Conservation (phyloP, 1,139 yeast species). For the Sugiyamaella grinbergsii region DNA sequence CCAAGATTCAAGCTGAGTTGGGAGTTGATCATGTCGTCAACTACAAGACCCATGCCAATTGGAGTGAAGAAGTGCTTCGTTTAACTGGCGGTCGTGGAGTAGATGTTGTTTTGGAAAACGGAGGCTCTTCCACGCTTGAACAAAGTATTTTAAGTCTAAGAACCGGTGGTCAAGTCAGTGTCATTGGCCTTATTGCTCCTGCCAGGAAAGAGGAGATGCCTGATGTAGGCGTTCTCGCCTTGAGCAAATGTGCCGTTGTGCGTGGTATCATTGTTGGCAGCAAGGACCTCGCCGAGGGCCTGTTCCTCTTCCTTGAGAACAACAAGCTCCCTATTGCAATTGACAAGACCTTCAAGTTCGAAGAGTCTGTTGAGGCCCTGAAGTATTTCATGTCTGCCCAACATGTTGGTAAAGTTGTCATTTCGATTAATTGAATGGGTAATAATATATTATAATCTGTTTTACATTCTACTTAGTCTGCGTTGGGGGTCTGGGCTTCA, state of each 20-base stretch:
- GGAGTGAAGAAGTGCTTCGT: slow-evolving; percentile 25
- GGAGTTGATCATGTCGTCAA: slow-evolving; percentile 26
- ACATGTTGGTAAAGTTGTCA: slow-evolving; percentile 28
- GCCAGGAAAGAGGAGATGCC: slow-evolving; percentile 22
- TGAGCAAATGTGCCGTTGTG: slow-evolving; percentile 20
- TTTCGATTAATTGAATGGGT: too few relatives aligned
- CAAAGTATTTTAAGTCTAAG: slow-evolving; percentile 23
- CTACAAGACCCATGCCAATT: slow-evolving; percentile 24
- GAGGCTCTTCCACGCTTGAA: slow-evolving; percentile 25
- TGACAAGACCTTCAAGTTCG: slow-evolving; percentile 25
- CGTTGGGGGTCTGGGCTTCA: not conserved
- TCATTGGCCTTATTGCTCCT: slow-evolving; percentile 26
- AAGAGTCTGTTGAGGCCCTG: slow-evolving; percentile 25
- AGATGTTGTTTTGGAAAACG: slow-evolving; percentile 27
- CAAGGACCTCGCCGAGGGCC: slow-evolving; percentile 20
- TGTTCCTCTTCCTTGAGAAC: slow-evolving; percentile 24
- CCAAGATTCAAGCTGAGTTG: slow-evolving; percentile 19
- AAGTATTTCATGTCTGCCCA: slow-evolving; percentile 21
- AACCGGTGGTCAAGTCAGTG: slow-evolving; percentile 24
- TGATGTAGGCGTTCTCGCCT: slow-evolving; percentile 19
- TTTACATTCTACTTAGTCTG: too few relatives aligned
- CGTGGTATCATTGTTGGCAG: slow-evolving; percentile 28
- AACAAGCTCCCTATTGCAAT: slow-evolving; percentile 24
- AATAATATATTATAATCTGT: too few relatives aligned
- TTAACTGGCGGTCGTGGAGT: slow-evolving; percentile 25